phyloP scores from a whole-genome alignment of 169 alveolate species.

The Cryptosporidium viatorum region DNA sequence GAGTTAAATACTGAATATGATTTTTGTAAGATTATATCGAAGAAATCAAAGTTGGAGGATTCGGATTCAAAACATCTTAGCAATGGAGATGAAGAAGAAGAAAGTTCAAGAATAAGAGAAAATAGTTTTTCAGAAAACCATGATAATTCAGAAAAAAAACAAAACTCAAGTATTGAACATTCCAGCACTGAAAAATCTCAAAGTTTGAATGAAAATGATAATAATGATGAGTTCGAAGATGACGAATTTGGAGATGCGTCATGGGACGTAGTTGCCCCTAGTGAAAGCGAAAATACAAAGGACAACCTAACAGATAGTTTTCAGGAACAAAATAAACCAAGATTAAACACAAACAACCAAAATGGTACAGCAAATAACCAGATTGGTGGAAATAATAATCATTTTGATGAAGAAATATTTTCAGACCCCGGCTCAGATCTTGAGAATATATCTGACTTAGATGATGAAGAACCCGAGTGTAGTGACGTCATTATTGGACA shows the following conservation, averaged over 20 bases:
- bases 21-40: neutral
- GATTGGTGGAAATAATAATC: neutral
- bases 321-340: neutral
- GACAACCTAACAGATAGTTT: neutral
- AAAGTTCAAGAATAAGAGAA: no score
- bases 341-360: neutral
- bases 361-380: neutral
- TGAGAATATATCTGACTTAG: slow-evolving; percentile 46
- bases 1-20: slow-evolving; percentile 27
- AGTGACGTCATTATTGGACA: slow-evolving; percentile 62
- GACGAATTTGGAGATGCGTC: slow-evolving; percentile 64
- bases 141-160: neutral
- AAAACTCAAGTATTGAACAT: neutral
- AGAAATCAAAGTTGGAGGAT: neutral
- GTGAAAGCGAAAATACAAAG: neutral
- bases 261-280: slow-evolving; percentile 59
- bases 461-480: slow-evolving; percentile 64
- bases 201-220: neutral
- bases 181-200: neutral
- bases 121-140: neutral
- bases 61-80: neutral
- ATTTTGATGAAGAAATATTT: neutral
- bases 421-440: slow-evolving; percentile 59
- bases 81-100: neutral
- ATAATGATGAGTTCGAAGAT: neutral